Conservation (phyloP, 148 eudicot genomes). For the Dianthus caryophyllus region DNA sequence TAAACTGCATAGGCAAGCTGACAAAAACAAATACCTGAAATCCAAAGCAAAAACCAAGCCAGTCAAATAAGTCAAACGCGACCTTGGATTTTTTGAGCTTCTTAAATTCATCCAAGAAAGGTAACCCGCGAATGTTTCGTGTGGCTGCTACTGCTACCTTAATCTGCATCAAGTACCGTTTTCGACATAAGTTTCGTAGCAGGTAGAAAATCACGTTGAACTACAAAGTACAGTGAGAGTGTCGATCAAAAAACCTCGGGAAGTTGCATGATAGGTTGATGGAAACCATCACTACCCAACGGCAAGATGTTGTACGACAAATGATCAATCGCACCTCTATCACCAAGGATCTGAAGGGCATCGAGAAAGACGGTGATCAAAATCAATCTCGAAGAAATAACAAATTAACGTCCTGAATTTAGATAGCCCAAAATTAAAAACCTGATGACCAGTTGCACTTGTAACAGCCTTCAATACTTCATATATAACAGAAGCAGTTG, state of each 20-base stretch:
- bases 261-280: conserved; percentile 86
- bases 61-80: conserved; percentile 65
- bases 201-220: neutral
- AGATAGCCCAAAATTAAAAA: conserved; percentile 21
- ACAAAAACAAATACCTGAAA: conserved; percentile 32
- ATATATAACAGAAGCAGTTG: conserved; percentile 65
- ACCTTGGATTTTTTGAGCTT: conserved; percentile 32
- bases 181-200: conserved; percentile 6
- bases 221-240: neutral
- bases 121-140: conserved; percentile 71
- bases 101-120: conserved; percentile 60
- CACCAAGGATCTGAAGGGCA: conserved; percentile 60
- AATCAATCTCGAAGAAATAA: conserved; percentile 11
- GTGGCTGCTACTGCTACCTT: conserved; percentile 77
- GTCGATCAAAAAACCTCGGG: conserved; percentile 60
- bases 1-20: neutral
- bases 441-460: conserved; percentile 82
- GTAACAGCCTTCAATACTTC: conserved; percentile 71
- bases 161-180: conserved; percentile 46
- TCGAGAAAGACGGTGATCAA: conserved; percentile 6
- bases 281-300: conserved; percentile 75
- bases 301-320: conserved; percentile 89
- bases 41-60: too few species aligned
- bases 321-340: conserved; percentile 45
- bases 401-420: conserved; percentile 2